Evolutionary conservation across 2,329 filamentous ascomycete genomes (phyloP).

Genomic region (Paecilomyces sp.): DNA sequence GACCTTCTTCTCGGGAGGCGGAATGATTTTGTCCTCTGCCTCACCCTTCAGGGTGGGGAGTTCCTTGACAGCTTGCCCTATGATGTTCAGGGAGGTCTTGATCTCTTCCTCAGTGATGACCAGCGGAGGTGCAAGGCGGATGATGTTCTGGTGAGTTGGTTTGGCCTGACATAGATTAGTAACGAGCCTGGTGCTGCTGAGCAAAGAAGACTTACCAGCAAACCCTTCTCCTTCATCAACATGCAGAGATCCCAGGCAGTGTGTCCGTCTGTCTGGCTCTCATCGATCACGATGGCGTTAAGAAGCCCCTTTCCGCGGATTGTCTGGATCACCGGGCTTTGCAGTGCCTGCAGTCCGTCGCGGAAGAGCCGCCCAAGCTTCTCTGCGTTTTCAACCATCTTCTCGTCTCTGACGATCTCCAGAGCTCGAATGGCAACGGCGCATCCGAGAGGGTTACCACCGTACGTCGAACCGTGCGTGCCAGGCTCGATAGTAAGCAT

Average conservation of each 20-base stretch:
- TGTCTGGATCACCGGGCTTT: slow-evolving; percentile 70
- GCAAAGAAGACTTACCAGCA: slow-evolving; percentile 59
- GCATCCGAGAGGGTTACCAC: slow-evolving; percentile 90
- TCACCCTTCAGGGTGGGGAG: slow-evolving; percentile 61
- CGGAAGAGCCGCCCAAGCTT: slow-evolving; percentile 76
- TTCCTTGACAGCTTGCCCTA: slow-evolving; percentile 73
- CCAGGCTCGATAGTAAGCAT: slow-evolving; percentile 96
- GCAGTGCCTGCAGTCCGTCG: slow-evolving; percentile 65
- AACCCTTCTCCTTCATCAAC: slow-evolving; percentile 88
- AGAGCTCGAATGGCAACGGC: slow-evolving; percentile 92
- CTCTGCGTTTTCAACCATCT: slow-evolving; percentile 77
- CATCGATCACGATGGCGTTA: slow-evolving; percentile 94
- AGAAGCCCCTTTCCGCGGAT: slow-evolving; percentile 89
- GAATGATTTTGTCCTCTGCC: slow-evolving; percentile 50
- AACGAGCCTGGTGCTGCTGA: background rate
- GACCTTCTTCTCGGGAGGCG: slow-evolving; percentile 54
- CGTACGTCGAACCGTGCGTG: slow-evolving; percentile 97
- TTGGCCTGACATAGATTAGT: slow-evolving; percentile 61
- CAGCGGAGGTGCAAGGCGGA: slow-evolving; percentile 90
- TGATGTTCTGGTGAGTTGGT: slow-evolving; percentile 97
- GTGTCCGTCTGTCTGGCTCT: slow-evolving; percentile 74
- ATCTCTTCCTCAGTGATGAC: slow-evolving; percentile 90
- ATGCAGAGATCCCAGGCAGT: slow-evolving; percentile 95
- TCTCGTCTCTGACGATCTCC: slow-evolving; percentile 87
- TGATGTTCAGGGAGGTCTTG: slow-evolving; percentile 67